These are phyloP conservation scores for Styphnolobium japonicum DNA, from an alignment of 306 rosid genomes.

Conservation along the genomic window DNA sequence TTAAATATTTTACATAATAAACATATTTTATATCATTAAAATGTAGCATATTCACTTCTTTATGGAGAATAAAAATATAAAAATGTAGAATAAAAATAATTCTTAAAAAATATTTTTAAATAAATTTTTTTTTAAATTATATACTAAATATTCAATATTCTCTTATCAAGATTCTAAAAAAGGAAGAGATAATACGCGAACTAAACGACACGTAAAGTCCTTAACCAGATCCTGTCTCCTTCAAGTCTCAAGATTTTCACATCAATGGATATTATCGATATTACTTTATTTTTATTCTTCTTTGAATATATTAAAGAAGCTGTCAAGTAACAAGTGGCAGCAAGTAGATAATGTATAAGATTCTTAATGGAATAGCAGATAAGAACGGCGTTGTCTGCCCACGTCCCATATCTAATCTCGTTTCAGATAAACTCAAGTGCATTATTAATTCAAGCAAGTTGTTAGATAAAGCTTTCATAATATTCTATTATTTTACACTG, in stretches of 20 bases:
- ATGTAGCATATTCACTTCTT: no score
- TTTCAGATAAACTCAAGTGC: conserved; percentile 33
- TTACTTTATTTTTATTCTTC: neutral
- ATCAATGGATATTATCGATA: conserved; percentile 7
- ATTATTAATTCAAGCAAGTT: conserved; percentile 16
- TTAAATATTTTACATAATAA: no score
- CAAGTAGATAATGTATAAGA: conserved; percentile 32
- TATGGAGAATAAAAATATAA: no score
- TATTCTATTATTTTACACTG: no score
- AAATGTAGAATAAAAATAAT: no score
- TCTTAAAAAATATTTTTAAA: no score
- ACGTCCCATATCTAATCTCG: conserved; percentile 43
- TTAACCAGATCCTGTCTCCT: conserved; percentile 29
- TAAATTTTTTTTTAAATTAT: no score
- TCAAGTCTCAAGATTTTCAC: conserved; percentile 6
- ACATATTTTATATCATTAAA: no score
- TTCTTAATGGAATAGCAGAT: conserved; percentile 41
- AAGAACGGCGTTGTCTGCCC: conserved; percentile 54
- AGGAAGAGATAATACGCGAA: no score
- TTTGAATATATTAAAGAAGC: neutral
- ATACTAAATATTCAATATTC: no score
- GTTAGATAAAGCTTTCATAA: neutral
- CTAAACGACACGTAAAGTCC: no score
- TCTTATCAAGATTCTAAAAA: no score
- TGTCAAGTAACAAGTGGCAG: conserved; percentile 46